Evolutionary conservation across 1,139 yeast genomes (phyloP), one percentile per base, ranked within the genome.

Genomic region (Diutina ranongensis): DNA sequence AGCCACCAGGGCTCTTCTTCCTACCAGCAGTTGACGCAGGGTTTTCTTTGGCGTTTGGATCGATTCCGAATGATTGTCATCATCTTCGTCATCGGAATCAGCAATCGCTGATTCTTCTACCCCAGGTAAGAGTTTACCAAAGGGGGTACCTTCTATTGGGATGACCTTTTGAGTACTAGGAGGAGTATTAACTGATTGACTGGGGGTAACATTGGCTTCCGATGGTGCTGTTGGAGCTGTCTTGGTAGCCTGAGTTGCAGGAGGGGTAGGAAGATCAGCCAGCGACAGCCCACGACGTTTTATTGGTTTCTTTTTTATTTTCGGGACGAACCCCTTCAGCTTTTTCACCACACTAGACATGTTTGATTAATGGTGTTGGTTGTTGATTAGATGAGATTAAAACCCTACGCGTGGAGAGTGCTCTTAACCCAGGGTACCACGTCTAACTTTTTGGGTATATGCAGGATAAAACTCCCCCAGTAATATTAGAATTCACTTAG

Each of bases 251-350:
- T 34, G 36, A 13, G 36, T 34, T 5, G 20, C 36, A 34, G 19
- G 19, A 13, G 36, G 36, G 12, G 36, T 34, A 15, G 20, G 12
- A 15, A 34, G 36, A n/a, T 21, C 36, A 3, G 34, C 34, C 34
- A 31, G 34, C 13, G 15, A n/a, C 34, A 31, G 40, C 10, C 7
- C 28, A 20, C 18, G n/a, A 22, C 40, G 40, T 8, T 35, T 35
- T 9, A 35, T 21, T n/a, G 15, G 18, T 22, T 35, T 25, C 40
- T 36, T 36, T 25, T 38, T 38, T 10, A 38, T 25, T 22, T 38
- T 38, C 4, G 42, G 42, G 18, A 38, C 42, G 16, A 38, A 38
- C 42, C 31, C 42, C 21, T 38, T 38, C 42, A 38, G 42, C 13
- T 38, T 38, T 32, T 25, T 38, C 32, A 38, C 42, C 20, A 38